Evolutionary conservation across 2,329 filamentous ascomycete species (phyloP).

Genomic region (Aspergillus phoenicis): DNA sequence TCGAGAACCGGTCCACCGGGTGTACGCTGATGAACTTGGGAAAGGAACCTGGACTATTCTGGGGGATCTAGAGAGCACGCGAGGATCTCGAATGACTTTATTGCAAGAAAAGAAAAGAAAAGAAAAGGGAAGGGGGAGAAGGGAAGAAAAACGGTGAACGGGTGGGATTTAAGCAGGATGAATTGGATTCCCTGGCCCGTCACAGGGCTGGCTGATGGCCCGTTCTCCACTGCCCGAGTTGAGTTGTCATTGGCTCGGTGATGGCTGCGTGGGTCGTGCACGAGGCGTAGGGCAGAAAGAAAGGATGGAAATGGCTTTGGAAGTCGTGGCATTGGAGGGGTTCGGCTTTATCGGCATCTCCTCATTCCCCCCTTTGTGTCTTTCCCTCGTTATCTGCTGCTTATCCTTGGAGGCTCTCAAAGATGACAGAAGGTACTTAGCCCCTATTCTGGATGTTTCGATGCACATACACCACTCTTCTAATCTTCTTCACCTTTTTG

Average conservation of each 20-base stretch:
- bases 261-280: slow-evolving; percentile 9
- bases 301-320: neutral
- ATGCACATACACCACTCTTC: neutral
- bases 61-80: neutral
- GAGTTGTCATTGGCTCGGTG: neutral
- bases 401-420: neutral
- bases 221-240: neutral
- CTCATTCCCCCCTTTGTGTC: neutral
- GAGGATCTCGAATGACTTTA: too few species aligned
- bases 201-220: slow-evolving; percentile 22
- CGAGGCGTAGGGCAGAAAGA: slow-evolving; percentile 15
- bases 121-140: slow-evolving; percentile 1
- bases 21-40: neutral
- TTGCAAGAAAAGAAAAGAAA: neutral
- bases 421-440: neutral
- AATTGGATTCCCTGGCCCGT: slow-evolving; percentile 6
- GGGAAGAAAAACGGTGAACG: slow-evolving; percentile 7
- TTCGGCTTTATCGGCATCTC: neutral
- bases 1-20: neutral
- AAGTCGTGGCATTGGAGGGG: neutral
- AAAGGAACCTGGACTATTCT: neutral
- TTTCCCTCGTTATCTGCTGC: neutral
- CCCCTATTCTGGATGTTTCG: neutral
- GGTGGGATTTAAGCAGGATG: slow-evolving; percentile 8
- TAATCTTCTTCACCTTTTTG: neutral